phyloP scores from a whole-genome alignment of 106 monocot species.

The Dactylorhiza incarnata region DNA sequence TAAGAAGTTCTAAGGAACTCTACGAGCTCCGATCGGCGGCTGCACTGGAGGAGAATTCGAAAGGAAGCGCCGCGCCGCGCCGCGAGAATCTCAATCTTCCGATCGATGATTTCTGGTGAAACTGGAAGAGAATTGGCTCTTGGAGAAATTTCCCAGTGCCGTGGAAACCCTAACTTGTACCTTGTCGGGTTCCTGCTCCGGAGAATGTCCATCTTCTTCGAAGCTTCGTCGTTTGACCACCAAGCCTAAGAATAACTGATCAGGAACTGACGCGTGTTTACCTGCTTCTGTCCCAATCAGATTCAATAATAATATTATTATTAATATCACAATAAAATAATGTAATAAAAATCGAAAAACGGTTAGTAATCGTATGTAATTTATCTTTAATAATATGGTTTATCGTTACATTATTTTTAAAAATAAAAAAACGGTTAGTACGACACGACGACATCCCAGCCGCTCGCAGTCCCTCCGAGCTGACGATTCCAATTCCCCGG shows the following conservation, averaged over 20 bases:
- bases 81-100: not conserved
- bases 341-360: no score
- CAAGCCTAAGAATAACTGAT: not conserved
- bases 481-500: no score
- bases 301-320: no score
- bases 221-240: not conserved
- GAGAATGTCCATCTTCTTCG: not conserved
- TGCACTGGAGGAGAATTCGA: not conserved
- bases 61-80: not conserved
- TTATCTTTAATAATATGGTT: no score
- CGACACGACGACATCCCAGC: no score
- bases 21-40: not conserved
- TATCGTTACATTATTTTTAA: no score
- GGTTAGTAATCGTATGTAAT: no score
- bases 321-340: no score
- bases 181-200: not conserved
- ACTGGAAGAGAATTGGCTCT: not conserved
- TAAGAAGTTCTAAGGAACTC: not conserved
- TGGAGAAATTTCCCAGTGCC: not conserved
- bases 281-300: no score
- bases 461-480: no score
- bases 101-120: not conserved
- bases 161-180: not conserved
- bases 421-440: no score
- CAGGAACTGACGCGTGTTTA: not conserved